Evolutionary conservation across 768 basidiomycete genomes (phyloP).

Genomic region (Suillus cothurnatus): DNA sequence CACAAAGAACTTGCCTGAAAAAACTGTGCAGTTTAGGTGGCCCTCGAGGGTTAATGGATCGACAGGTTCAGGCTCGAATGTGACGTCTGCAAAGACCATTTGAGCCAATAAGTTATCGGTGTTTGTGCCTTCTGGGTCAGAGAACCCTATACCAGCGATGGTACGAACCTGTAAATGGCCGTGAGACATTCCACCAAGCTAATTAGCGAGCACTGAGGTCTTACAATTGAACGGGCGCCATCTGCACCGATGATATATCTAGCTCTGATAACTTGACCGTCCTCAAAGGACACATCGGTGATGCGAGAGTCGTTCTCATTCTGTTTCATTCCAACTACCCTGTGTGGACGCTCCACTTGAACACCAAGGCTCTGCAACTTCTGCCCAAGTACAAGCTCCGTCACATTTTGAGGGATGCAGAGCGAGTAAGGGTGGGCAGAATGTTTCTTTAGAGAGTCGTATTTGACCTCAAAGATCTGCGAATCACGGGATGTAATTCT

Average conservation of each 20-base stretch:
- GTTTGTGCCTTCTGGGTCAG: conserved; percentile 40
- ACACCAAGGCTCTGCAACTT: conserved; percentile 37
- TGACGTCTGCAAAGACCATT: conserved; percentile 50
- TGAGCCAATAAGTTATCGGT: conserved; percentile 31
- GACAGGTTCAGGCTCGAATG: conserved; percentile 33
- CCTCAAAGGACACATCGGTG: conserved; percentile 41
- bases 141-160: conserved; percentile 43
- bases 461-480: conserved; percentile 31
- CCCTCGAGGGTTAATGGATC: conserved; percentile 2
- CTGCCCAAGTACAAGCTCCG: conserved; percentile 38
- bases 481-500: conserved; percentile 34
- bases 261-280: neutral
- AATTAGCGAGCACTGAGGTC: neutral
- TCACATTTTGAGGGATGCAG: neutral
- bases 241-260: neutral
- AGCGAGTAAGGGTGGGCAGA: neutral
- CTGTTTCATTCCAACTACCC: conserved; percentile 39
- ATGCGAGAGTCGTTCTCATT: conserved; percentile 29
- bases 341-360: conserved; percentile 38
- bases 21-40: conserved; percentile 22
- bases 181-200: neutral
- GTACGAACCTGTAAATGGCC: neutral
- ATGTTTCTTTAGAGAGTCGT: conserved; percentile 31
- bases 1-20: conserved; percentile 33
- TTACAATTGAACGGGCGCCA: neutral